Evolutionary conservation across 2,329 filamentous ascomycete species (phyloP).

Genomic region (Berkeleyomyces basicola): DNA sequence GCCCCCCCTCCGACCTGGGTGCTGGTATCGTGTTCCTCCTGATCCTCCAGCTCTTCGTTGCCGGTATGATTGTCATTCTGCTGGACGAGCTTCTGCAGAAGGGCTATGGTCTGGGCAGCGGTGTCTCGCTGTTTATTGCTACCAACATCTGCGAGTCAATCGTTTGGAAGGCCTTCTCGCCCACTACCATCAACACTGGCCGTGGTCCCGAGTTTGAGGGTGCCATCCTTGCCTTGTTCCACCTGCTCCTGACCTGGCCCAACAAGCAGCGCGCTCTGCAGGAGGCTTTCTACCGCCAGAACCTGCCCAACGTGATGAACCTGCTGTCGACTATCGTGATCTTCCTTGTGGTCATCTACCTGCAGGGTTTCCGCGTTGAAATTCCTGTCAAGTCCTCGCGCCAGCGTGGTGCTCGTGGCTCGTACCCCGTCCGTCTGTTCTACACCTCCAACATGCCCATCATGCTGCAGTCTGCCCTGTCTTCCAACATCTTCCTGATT

Average conservation of each 20-base stretch:
- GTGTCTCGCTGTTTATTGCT: constrained; percentile 98
- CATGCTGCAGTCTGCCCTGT: constrained; percentile 97
- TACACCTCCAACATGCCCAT: constrained; percentile 99
- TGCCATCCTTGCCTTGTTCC: constrained; percentile 93
- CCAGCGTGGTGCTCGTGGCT: constrained; percentile 95
- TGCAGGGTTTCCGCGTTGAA: constrained; percentile 97
- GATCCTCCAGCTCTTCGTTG: constrained; percentile 93
- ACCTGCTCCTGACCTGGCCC: constrained; percentile 94
- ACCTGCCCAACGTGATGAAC: constrained; percentile 99
- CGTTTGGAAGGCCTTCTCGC: constrained; percentile 99
- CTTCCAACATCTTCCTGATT: constrained; percentile 97
- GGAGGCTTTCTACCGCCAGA: constrained; percentile 98
- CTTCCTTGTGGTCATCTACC: constrained; percentile 97
- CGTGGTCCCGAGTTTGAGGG: constrained; percentile 98
- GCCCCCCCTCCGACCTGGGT: constrained; percentile 87
- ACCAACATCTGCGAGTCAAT: constrained; percentile 99
- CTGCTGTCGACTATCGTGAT: constrained; percentile 80
- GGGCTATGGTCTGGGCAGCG: constrained; percentile 94
- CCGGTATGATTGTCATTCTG: constrained; percentile 96
- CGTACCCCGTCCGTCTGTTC: constrained; percentile 96
- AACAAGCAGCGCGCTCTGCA: constrained; percentile 98
- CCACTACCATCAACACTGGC: constrained; percentile 97
- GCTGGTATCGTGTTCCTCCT: constrained; percentile 96
- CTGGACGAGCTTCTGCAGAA: constrained; percentile 98
- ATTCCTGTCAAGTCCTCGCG: constrained; percentile 99